Percentiles rank a stretch among this genome's conserved stretches.
These are phyloP conservation scores for Cutaneotrichosporon dermatis DNA, from an alignment of 1,284 basidiomycete species.

Conservation along the genomic window DNA sequence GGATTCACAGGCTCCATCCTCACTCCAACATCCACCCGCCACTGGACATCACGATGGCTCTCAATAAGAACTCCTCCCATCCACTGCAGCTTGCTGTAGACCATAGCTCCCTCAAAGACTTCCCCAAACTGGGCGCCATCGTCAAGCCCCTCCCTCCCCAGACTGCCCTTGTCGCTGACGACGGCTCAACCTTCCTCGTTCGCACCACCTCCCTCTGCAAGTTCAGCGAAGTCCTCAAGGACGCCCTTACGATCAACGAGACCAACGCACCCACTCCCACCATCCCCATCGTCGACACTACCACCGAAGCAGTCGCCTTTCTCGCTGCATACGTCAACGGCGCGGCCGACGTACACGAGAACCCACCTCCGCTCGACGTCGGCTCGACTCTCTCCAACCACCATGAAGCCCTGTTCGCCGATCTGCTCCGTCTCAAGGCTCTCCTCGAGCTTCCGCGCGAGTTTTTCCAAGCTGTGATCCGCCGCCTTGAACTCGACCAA, in stretches of 20 bases:
- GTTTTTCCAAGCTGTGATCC: slow-evolving; percentile 3
- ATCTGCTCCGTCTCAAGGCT: background rate
- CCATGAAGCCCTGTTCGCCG: background rate
- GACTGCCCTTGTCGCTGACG: background rate
- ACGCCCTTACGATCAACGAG: background rate
- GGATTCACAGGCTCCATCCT: too few species aligned
- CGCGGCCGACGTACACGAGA: background rate
- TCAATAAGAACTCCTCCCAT: background rate
- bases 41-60: background rate
- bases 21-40: too few species aligned
- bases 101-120: background rate
- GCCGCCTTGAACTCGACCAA: background rate
- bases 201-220: background rate
- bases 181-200: background rate
- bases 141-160: background rate
- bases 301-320: background rate
- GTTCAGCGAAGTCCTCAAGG: background rate
- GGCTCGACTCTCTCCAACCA: background rate
- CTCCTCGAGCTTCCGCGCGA: background rate
- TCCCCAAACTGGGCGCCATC: background rate
- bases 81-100: background rate
- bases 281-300: background rate
- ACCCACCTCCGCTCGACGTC: background rate
- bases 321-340: background rate
- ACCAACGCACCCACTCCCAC: background rate